Base-by-base conservation (phyloP, 441 rosid genomes). In the Croton laevigatus region DNA sequence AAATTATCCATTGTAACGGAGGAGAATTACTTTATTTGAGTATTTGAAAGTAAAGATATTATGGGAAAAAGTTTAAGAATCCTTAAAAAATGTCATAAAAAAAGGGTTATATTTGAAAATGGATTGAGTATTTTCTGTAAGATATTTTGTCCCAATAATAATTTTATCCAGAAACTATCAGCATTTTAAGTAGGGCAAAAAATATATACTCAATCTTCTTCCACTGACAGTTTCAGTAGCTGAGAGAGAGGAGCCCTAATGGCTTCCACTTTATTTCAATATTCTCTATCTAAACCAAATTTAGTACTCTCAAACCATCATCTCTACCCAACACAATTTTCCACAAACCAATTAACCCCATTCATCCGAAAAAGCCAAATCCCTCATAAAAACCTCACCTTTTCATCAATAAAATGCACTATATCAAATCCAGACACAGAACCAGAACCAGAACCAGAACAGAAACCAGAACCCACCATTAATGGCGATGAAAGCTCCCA, bases 191-290 rank as follows among this genome's bases (percentile, higher is more conserved):
- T 6, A 55, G 9, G 34, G 38, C 42, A 42, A 58, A 60, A 5
- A 40, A 40, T 40, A 2, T 22, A 62, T 27, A 3, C 20, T 52
- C 49, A 74, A 68, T 75, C 77, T 48, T 65, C 72, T 53, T 46
- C 54, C 23, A 3, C 22, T 46, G 13, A 19, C 27, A 49, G 53
- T 53, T 53, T 63, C 8, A 10, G 7, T 37, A 58, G 16, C 8
- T 8, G 42, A 20, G 12, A 49, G 17, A 19, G 6, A 49, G 17
- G 61, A 34, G 68, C 58, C 38, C 42, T 19, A 59, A 80, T 85
- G 90, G 88, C 85, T 72, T 76, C 83, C 70, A 42, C 78, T 51
- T 69, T 69, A 62, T 69, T 76, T 53, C 78, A 46, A 59, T 72
- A 40, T 40, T 40, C 75, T 59, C 74, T 77, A 62, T 68, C 81